A percentile compares a stretch with the other conserved stretches of the same genome.
Evolutionary conservation across 108 stramenopile genomes (phyloP).

Genomic region (Skeletonema costatum): DNA sequence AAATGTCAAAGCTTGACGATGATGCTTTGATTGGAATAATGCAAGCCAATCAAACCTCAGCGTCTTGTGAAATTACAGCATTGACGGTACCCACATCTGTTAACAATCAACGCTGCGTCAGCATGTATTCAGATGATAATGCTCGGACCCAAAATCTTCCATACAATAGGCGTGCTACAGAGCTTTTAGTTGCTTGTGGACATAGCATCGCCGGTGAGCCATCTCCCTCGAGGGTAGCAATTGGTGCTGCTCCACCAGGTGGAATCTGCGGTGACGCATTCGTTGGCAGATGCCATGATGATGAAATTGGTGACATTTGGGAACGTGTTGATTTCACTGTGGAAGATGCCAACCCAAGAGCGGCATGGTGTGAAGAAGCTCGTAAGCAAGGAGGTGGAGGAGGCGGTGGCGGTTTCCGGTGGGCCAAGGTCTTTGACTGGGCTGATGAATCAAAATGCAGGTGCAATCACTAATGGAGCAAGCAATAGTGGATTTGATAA

Average conservation of each 20-base stretch:
- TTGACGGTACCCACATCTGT: conserved; percentile 60
- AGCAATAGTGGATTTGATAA: conserved; percentile 13
- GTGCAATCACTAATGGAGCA: conserved; percentile 12
- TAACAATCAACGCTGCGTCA: conserved; percentile 64
- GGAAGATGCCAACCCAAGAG: conserved; percentile 47
- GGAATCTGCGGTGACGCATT: conserved; percentile 79
- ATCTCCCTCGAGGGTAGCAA: conserved; percentile 23
- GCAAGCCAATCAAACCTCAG: conserved; percentile 37
- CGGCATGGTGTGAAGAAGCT: conserved; percentile 60
- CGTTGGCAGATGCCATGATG: conserved; percentile 74
- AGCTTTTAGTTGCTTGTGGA: conserved; percentile 64
- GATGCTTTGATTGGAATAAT: conserved; percentile 55
- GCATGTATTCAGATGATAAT: conserved; percentile 71
- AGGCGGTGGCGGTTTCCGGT: conserved; percentile 41
- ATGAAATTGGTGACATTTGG: conserved; percentile 75
- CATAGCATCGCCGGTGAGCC: conserved; percentile 34
- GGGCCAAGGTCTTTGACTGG: conserved; percentile 37
- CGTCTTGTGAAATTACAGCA: conserved; percentile 74
- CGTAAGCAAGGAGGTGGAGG: conserved; percentile 61
- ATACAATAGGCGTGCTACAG: conserved; percentile 62
- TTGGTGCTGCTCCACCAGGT: conserved; percentile 32
- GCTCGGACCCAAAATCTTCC: conserved; percentile 50
- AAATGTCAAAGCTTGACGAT: conserved; percentile 53
- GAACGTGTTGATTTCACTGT: conserved; percentile 62
- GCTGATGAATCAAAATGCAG: conserved; percentile 22